Conservation (phyloP, 495 filamentous ascomycete genomes). For the Viridothelium virens region DNA sequence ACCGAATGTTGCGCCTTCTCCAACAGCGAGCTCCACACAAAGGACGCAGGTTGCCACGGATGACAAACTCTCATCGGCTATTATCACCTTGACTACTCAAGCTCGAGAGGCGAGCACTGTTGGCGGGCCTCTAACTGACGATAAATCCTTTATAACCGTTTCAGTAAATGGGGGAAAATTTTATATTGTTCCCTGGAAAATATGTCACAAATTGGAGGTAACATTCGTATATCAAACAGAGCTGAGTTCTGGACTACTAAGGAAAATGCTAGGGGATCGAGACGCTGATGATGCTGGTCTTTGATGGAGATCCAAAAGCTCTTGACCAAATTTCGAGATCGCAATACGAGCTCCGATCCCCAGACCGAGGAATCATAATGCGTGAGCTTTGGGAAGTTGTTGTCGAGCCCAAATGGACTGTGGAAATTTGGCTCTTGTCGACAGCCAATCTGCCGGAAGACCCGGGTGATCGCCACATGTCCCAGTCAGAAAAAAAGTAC, state of each 20-base stretch:
- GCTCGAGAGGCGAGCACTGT: not conserved
- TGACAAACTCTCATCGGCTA: not conserved
- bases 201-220: not conserved
- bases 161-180: not conserved
- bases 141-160: not conserved
- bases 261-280: not conserved
- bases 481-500: not conserved
- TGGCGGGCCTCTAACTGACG: not conserved
- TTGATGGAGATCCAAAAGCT: not conserved
- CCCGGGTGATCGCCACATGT: not conserved
- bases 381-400: not conserved
- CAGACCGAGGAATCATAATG: not conserved
- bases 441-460: not conserved
- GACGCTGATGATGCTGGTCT: not conserved
- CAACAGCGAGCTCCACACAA: not conserved
- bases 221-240: not conserved
- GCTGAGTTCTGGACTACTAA: not conserved
- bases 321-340: not conserved
- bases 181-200: not conserved
- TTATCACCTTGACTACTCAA: not conserved
- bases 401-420: not conserved
- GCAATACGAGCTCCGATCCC: not conserved
- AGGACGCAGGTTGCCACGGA: not conserved
- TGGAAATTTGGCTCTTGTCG: not conserved
- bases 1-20: not conserved